Percentiles rank a stretch among this genome's conserved stretches.
Conservation (phyloP, 768 basidiomycete genomes). For the Rhodotorula sphaerocarpa region DNA sequence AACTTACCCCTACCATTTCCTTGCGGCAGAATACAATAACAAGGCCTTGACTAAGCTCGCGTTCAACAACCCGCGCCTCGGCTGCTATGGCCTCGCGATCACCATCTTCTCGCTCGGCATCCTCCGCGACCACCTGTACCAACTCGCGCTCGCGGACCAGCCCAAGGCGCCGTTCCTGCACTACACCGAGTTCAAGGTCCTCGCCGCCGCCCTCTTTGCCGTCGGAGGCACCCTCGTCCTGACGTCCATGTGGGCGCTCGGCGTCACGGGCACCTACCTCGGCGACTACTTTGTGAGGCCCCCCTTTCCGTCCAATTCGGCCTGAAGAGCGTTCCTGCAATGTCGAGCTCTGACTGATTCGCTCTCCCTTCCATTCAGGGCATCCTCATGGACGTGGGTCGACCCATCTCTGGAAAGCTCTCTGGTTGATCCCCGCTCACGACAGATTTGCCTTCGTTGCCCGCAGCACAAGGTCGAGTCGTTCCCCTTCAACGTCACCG, state of each 20-base stretch:
- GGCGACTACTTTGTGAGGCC: slow-evolving; percentile 43
- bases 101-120: slow-evolving; percentile 79
- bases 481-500: slow-evolving; percentile 89
- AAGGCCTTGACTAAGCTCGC: slow-evolving; percentile 79
- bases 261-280: slow-evolving; percentile 82
- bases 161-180: slow-evolving; percentile 62
- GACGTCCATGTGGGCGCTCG: slow-evolving; percentile 79
- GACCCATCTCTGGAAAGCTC: too few relatives aligned
- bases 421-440: too few relatives aligned
- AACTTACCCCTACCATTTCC: too few relatives aligned
- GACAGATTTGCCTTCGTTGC: too few relatives aligned
- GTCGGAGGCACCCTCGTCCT: slow-evolving; percentile 77
- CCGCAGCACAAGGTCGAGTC: slow-evolving; percentile 57
- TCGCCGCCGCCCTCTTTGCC: slow-evolving; percentile 55
- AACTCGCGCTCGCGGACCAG: slow-evolving; percentile 65
- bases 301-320: too few relatives aligned
- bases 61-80: slow-evolving; percentile 52
- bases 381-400: slow-evolving; percentile 58
- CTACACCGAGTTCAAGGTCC: slow-evolving; percentile 54
- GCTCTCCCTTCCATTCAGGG: too few relatives aligned
- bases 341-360: too few relatives aligned
- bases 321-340: too few relatives aligned
- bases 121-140: slow-evolving; percentile 78
- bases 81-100: slow-evolving; percentile 78
- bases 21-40: slow-evolving; percentile 65